Conservation (phyloP, 192 early-diverging fungal genomes). For the Linnemannia schmuckeri region DNA sequence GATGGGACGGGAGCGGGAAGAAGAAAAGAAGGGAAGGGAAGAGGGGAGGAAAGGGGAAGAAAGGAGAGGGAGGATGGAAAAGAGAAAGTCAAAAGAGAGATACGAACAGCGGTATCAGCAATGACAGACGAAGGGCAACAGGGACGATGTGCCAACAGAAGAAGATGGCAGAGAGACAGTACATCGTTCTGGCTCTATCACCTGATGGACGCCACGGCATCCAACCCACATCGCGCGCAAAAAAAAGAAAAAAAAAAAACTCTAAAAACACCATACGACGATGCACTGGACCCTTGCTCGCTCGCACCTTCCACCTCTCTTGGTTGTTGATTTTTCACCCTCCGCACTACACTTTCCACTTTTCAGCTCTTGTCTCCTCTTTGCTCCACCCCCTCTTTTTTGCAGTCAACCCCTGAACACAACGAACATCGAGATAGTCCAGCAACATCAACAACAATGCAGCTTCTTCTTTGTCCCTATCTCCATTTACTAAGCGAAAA, state of each 20-base stretch:
- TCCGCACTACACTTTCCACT: not conserved
- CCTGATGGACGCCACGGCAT: constrained; percentile 8
- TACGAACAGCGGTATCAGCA: too few species aligned
- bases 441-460: not conserved
- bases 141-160: too few species aligned
- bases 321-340: not conserved
- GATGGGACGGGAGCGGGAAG: constrained; percentile 1
- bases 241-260: not conserved
- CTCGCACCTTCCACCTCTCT: not conserved
- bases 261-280: not conserved
- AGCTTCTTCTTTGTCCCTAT: not conserved
- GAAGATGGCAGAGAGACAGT: too few species aligned
- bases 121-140: too few species aligned
- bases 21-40: not conserved
- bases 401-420: not conserved
- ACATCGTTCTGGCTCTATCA: not conserved
- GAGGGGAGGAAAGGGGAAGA: not conserved
- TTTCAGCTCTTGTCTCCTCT: not conserved
- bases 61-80: not conserved
- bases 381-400: not conserved
- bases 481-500: not conserved
- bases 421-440: constrained; percentile 1
- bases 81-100: not conserved
- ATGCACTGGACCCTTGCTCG: not conserved
- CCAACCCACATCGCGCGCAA: not conserved